A percentile compares a stretch with the other conserved stretches of the same genome.
These are phyloP conservation scores for Aureobasidium leucospermi DNA, from an alignment of 2,329 filamentous ascomycete genomes.

Conservation along the genomic window DNA sequence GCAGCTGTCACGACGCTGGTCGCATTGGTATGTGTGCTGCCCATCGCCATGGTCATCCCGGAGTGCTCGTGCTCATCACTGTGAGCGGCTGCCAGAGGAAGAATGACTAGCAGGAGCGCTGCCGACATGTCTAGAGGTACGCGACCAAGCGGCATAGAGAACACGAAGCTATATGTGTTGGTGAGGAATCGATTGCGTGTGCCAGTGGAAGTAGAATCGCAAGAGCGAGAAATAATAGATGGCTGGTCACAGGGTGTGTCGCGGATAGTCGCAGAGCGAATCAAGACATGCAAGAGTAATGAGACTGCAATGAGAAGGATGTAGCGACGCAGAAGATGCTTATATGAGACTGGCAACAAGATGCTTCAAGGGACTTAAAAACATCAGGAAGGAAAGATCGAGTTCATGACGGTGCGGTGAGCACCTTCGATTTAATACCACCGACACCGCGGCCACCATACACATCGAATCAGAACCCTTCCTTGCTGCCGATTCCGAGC, in stretches of 20 bases:
- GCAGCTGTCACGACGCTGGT: slow-evolving; percentile 17
- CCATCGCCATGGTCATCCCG: slow-evolving; percentile 21
- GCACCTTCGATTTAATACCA: not conserved
- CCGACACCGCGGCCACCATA: not conserved
- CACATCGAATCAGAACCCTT: not conserved
- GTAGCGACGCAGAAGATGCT: not conserved
- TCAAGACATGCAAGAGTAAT: not conserved
- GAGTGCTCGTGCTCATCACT: slow-evolving; percentile 25
- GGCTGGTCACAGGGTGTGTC: not conserved
- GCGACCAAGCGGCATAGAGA: not conserved
- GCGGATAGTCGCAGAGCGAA: not conserved
- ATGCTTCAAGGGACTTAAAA: not conserved
- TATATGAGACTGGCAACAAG: not conserved
- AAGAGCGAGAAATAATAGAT: not conserved
- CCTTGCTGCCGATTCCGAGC: slow-evolving; percentile 3
- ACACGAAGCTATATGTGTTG: not conserved
- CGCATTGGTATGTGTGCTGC: slow-evolving; percentile 15
- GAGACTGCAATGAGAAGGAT: not conserved
- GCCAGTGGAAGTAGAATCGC: no score
- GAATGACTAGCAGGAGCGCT: slow-evolving; percentile 33
- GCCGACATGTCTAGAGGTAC: slow-evolving; percentile 17
- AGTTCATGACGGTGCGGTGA: not conserved
- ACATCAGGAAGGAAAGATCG: not conserved
- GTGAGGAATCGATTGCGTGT: not conserved
- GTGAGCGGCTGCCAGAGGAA: slow-evolving; percentile 36